Base-by-base conservation (phyloP, 2,329 filamentous ascomycete species). In the Bimuria novae-zelandiae region DNA sequence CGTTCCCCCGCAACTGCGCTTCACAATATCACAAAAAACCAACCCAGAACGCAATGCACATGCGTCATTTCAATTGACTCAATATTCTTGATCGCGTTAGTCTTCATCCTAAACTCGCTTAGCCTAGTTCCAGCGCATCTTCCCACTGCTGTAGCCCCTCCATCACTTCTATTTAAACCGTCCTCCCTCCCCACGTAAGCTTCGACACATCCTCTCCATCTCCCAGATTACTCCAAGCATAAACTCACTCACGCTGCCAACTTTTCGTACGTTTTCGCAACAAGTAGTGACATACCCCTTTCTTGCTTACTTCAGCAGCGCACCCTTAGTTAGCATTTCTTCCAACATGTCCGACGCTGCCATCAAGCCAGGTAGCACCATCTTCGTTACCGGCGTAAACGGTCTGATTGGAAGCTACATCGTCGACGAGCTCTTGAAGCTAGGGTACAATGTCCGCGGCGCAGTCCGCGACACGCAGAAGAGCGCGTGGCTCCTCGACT, bases 331-430 rank as follows among this genome's bases (percentile, higher is more conserved):
- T 35, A 39, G 29, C n/a, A 47, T 32, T 48, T 23, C 43, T 16
- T 19, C 7, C 33, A 14, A 4, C 5, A 32, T 12, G n/a, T 48
- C 29, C 17, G 55, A 57, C 7, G 50, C 61, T 14, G 47, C 55
- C 14, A 51, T 70, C 14, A 44, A 61, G 1, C 61, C 67, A 3
- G 68, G 65, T 27, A 58, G 62, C 16, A 64, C 55, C 4, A 43
- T 75, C 23, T 62, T 75, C 7, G 68, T 75, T 2, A 75, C 72
- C 0, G 73, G 72, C 10, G 66, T 61, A 6, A 74, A 70, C 52
- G 72, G 73, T 11, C 56, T 73, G 17, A 67, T 75, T 22, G 72
- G 66, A 14, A 65, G 62, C 17, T 65, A 73, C 44, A 42, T 73
- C 1, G 64, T 54, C 2, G 67, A 74, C 33, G 66, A 72, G 40